These are phyloP conservation scores for Ophiostoma angusticollis DNA, from an alignment of 2,329 filamentous ascomycete species.

Conservation along the genomic window DNA sequence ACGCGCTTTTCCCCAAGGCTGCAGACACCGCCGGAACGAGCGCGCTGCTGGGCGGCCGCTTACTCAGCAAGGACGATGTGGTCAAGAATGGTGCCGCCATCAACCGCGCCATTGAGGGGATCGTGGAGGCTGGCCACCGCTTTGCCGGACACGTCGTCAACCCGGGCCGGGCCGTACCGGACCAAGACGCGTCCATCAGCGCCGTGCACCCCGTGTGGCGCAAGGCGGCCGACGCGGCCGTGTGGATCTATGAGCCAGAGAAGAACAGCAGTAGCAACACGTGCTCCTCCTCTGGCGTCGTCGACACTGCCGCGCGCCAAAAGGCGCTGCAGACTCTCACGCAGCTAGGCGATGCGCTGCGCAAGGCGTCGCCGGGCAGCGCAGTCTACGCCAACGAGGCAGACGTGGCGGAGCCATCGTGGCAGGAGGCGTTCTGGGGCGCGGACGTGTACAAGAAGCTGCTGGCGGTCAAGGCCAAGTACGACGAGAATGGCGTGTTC, in stretches of 20 bases:
- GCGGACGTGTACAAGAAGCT: conserved; percentile 12
- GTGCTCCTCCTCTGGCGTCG: too few relatives aligned
- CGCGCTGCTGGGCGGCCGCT: conserved; percentile 26
- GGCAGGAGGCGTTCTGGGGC: conserved; percentile 14
- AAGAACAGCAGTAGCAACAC: too few relatives aligned
- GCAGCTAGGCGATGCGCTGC: conserved; percentile 6
- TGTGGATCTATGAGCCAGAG: conserved; percentile 4
- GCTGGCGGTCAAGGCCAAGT: conserved; percentile 14
- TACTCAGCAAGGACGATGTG: conserved; percentile 24
- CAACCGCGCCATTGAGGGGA: conserved; percentile 21
- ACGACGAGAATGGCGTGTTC: conserved; percentile 17
- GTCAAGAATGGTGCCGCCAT: conserved; percentile 23
- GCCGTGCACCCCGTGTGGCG: conserved; percentile 11
- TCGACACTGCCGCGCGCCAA: background rate
- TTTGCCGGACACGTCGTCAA: conserved; percentile 11
- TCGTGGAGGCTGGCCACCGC: conserved; percentile 8
- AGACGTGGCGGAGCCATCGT: conserved; percentile 13
- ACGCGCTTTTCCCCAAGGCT: conserved; percentile 12
- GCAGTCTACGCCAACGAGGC: conserved; percentile 11
- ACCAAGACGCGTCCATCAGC: conserved; percentile 3
- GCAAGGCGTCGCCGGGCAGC: conserved; percentile 5
- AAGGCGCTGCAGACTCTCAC: conserved; percentile 1
- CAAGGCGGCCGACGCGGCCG: background rate
- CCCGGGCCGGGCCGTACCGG: conserved; percentile 7
- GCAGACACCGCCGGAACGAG: conserved; percentile 19